Percentiles rank a stretch among this genome's conserved stretches.
Conservation (phyloP, 331 rosid species). For the Pyracantha coccinea region DNA sequence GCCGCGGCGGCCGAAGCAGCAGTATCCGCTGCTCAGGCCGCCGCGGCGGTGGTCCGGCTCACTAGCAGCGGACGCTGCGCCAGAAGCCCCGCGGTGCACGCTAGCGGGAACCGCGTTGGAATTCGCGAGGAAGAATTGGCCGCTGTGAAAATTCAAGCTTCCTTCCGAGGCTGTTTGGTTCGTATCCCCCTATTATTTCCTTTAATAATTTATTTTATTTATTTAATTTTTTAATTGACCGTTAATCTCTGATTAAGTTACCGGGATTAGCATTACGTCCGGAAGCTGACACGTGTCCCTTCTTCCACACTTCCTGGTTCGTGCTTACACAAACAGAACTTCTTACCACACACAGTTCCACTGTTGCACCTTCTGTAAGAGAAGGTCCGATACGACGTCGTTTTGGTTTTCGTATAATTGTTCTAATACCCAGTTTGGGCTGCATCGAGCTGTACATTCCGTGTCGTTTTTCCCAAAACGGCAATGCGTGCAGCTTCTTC, state of each 20-base stretch:
- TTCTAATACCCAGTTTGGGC: not conserved
- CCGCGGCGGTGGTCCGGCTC: slow-evolving; percentile 49
- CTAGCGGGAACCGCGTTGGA: not conserved
- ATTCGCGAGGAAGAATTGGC: slow-evolving; percentile 43
- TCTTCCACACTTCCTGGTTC: not conserved
- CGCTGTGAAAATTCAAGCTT: slow-evolving; percentile 68
- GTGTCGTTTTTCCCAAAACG: slow-evolving; percentile 26
- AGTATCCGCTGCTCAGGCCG: slow-evolving; percentile 55
- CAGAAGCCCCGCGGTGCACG: slow-evolving; percentile 4
- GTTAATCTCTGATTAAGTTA: no score
- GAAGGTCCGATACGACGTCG: not conserved
- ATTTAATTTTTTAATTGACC: no score
- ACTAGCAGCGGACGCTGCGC: slow-evolving; percentile 29
- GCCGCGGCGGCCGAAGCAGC: slow-evolving; percentile 72
- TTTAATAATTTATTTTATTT: no score
- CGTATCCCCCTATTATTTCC: slow-evolving; percentile 10
- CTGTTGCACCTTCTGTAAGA: not conserved
- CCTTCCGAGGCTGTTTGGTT: slow-evolving; percentile 85
- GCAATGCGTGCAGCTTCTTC: not conserved
- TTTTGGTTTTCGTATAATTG: not conserved
- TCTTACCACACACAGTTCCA: not conserved
- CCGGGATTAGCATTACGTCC: slow-evolving; percentile 2
- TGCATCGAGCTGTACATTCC: slow-evolving; percentile 15
- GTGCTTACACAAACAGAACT: not conserved
- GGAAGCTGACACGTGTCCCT: slow-evolving; percentile 11